Percentiles rank a stretch among this genome's conserved stretches.
phyloP scores from a whole-genome alignment of 345 rosid genomes.

The Melaleuca quinquenervia region DNA sequence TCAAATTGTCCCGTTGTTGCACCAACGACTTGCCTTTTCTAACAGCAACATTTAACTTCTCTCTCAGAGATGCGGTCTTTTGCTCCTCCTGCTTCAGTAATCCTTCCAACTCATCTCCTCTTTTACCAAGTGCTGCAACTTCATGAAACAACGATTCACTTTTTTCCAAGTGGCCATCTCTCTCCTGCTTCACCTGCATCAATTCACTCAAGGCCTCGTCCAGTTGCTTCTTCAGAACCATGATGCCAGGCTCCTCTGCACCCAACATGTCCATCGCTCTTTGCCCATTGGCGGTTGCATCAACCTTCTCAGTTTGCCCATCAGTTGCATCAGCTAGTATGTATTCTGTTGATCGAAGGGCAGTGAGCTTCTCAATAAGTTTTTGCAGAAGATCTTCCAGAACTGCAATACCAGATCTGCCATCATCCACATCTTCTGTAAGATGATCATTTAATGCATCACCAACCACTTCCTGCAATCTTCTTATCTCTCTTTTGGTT shows the following conservation, averaged over 20 bases:
- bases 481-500: constrained; percentile 36
- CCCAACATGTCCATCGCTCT: constrained; percentile 29
- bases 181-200: constrained; percentile 50
- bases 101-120: constrained; percentile 51
- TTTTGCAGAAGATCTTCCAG: constrained; percentile 57
- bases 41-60: constrained; percentile 88
- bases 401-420: constrained; percentile 30
- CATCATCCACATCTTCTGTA: constrained; percentile 25
- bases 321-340: constrained; percentile 9
- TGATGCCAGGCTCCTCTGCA: constrained; percentile 20
- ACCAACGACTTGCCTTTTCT: constrained; percentile 93
- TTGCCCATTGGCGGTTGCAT: constrained; percentile 16
- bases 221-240: constrained; percentile 48
- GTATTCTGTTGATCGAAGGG: constrained; percentile 15
- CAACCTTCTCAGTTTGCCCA: not conserved
- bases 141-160: constrained; percentile 48
- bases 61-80: constrained; percentile 65
- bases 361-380: constrained; percentile 50
- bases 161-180: constrained; percentile 49
- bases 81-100: constrained; percentile 74
- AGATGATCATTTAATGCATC: constrained; percentile 49
- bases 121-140: constrained; percentile 46
- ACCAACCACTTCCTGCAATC: constrained; percentile 47
- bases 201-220: constrained; percentile 50
- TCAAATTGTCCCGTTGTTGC: constrained; percentile 75